Percentiles rank a stretch among this genome's conserved stretches.
Evolutionary conservation across 192 early-diverging fungal genomes (phyloP).

Genomic region (Nowakowskiella sp.): DNA sequence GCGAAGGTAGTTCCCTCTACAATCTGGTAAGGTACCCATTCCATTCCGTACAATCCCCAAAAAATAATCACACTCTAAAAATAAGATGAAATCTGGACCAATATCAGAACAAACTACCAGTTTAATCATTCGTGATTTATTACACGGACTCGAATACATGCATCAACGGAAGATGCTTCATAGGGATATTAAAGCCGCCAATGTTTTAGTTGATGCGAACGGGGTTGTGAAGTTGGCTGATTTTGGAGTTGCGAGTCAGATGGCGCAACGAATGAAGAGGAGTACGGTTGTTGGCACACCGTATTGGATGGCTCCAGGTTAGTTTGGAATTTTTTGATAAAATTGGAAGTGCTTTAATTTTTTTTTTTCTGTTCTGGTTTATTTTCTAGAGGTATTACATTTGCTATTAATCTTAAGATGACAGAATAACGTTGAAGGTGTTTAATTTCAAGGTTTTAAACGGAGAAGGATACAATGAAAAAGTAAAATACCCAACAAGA

Average conservation of each 20-base stretch:
- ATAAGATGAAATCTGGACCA: conserved; percentile 81
- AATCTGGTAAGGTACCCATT: conserved; percentile 61
- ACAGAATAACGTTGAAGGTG: not conserved
- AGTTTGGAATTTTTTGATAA: conserved; percentile 2
- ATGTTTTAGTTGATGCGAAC: conserved; percentile 65
- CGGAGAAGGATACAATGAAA: no score
- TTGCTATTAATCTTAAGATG: conserved; percentile 1
- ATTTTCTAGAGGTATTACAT: conserved; percentile 41
- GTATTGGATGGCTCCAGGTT: conserved; percentile 49
- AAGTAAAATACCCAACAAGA: no score
- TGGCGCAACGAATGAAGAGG: conserved; percentile 66
- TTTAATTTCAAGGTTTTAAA: not conserved
- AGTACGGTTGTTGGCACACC: conserved; percentile 98
- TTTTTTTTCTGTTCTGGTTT: not conserved
- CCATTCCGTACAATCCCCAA: not conserved
- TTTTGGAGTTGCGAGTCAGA: conserved; percentile 96
- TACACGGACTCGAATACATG: conserved; percentile 87
- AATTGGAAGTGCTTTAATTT: not conserved
- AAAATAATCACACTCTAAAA: not conserved
- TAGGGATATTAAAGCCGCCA: conserved; percentile 92
- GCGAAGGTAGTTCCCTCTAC: conserved; percentile 86
- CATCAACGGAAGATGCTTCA: conserved; percentile 73
- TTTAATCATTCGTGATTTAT: conserved; percentile 80
- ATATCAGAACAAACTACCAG: conserved; percentile 87
- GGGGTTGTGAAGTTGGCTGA: conserved; percentile 92